Conservation (phyloP, 257 asterid species). For the Nicotiana knightiana region DNA sequence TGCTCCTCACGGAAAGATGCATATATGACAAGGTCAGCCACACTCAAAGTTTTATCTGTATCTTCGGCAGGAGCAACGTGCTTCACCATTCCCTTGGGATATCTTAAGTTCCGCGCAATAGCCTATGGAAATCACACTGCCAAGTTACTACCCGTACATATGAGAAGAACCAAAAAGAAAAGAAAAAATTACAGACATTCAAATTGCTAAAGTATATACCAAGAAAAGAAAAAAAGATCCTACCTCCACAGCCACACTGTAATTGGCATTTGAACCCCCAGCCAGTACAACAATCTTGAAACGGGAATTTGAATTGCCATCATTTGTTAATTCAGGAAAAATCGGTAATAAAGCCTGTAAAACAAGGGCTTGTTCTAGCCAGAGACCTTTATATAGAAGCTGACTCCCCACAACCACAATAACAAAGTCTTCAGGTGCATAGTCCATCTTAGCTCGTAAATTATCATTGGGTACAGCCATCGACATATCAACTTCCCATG, state of each 20-base stretch:
- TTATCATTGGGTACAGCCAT: conserved; percentile 26
- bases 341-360: conserved; percentile 68
- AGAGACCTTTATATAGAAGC: conserved; percentile 60
- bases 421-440: conserved; percentile 43
- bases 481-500: conserved; percentile 49
- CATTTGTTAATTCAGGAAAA: conserved; percentile 31
- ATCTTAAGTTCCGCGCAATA: conserved; percentile 59
- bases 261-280: conserved; percentile 53
- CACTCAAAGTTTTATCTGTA: conserved; percentile 35
- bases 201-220: neutral
- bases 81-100: conserved; percentile 64
- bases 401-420: conserved; percentile 72
- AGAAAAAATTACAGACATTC: neutral
- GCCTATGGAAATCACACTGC: conserved; percentile 36
- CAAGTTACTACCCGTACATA: conserved; percentile 6
- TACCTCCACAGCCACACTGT: conserved; percentile 75
- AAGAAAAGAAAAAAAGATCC: neutral
- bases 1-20: conserved; percentile 79
- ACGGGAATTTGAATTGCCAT: conserved; percentile 37
- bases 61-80: conserved; percentile 40
- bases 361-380: conserved; percentile 90
- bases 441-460: conserved; percentile 26
- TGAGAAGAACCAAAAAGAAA: neutral
- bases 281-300: conserved; percentile 59
- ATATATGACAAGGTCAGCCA: conserved; percentile 71